phyloP scores from a whole-genome alignment of 345 rosid genomes.

The Eutrema yunnanense region DNA sequence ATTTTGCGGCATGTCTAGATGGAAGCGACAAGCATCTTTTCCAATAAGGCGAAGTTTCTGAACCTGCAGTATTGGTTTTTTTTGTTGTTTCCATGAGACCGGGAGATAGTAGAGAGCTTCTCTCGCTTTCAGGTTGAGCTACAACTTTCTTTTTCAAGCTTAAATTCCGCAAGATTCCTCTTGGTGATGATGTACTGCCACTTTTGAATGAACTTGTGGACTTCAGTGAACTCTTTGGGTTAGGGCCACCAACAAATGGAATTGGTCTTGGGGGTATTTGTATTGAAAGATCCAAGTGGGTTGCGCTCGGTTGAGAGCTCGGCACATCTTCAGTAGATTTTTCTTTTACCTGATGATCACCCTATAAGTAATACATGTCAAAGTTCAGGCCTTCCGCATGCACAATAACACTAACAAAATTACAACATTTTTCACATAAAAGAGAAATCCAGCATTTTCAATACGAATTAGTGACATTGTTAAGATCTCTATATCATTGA shows the following conservation, averaged over 20 bases:
- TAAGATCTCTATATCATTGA: not conserved
- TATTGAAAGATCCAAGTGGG: constrained; percentile 67
- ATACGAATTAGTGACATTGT: not conserved
- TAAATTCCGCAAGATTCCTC: constrained; percentile 58
- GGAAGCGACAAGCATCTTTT: constrained; percentile 78
- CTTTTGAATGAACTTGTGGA: constrained; percentile 50
- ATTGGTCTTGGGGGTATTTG: constrained; percentile 61
- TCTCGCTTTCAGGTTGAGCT: constrained; percentile 46
- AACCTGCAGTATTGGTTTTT: constrained; percentile 37
- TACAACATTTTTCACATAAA: not conserved
- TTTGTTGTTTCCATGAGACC: constrained; percentile 40
- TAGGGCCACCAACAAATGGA: constrained; percentile 35
- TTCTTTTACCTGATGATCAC: constrained; percentile 32
- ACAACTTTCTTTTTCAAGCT: constrained; percentile 65
- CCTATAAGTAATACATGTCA: constrained; percentile 35
- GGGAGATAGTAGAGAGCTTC: constrained; percentile 57
- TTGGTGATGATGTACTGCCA: constrained; percentile 41
- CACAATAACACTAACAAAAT: not conserved
- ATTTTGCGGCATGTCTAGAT: constrained; percentile 48
- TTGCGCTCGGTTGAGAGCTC: constrained; percentile 41
- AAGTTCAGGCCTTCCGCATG: not conserved
- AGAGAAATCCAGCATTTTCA: not conserved
- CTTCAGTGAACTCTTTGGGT: constrained; percentile 48
- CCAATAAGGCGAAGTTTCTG: constrained; percentile 50
- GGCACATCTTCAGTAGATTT: constrained; percentile 34